Base-by-base conservation (phyloP, 1,139 yeast genomes). In the Hemisphaericaspora xylanilytica region DNA sequence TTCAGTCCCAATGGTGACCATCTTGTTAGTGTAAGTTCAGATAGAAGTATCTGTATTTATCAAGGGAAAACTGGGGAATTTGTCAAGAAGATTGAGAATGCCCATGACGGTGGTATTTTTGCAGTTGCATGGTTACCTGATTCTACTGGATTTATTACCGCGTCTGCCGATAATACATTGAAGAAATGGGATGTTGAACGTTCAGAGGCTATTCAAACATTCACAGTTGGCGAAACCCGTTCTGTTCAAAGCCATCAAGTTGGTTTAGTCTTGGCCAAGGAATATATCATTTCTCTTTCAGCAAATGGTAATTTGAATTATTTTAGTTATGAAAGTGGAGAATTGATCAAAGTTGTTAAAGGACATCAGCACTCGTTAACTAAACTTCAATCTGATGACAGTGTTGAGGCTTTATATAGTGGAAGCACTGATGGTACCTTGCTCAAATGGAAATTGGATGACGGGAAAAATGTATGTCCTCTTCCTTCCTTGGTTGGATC, bases 361-460 rank as follows among this genome's bases (percentile, higher is more conserved):
- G 97, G 97, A 14, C 97, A 92, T 54, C 96, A 89, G 59, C 80
- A 80, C 50, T 74, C 89, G 14, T 75, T 92, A 41, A 86, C 96
- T 1, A 59, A 76, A 1, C 53, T 68, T 4, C 52, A 55, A 3
- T 48, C 52, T 10, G 54, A 59, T 1, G 58, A 52, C 3, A 51
- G 54, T 0, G 48, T 43, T 1, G 26, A 22, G 5, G 11, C 11
- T 4, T 46, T 81, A 15, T 65, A 62, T 46, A 76, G 94, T 4
- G 97, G 96, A n/a, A 81, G 92, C 12, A 80, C 86, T 40, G 96
- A 90, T 58, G 97, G 97, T 14, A 65, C 75, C 36, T 60, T 87
- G n/a, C 63, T 75, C 41, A 59, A 70, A 43, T 86, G 96, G 94
- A 59, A 58, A 12, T 37, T 63, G 3, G 51, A 58, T 1, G 70